Conservation (phyloP, 176 grass and related monocot genomes). For the maize (Zea mays) region DNA sequence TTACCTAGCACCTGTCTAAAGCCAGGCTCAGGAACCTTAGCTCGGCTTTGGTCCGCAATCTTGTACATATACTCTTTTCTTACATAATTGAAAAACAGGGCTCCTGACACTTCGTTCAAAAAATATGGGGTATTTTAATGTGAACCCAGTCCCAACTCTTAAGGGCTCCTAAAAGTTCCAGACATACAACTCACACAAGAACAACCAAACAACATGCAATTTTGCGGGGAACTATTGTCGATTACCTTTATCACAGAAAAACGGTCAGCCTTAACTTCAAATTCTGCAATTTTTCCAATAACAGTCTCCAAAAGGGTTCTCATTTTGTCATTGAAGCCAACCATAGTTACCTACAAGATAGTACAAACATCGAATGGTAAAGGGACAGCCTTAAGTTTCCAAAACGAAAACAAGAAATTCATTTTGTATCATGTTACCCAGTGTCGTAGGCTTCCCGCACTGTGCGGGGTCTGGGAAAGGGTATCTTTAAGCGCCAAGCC, state of each 20-base stretch:
- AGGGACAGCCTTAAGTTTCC: constrained; percentile 7
- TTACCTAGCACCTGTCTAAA: too few relatives aligned
- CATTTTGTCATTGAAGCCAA: constrained; percentile 99
- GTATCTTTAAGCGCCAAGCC: too few relatives aligned
- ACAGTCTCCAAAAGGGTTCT: constrained; percentile 83
- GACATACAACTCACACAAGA: constrained; percentile 23
- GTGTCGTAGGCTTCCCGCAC: too few relatives aligned
- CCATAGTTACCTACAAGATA: constrained; percentile 66
- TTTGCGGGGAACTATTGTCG: constrained; percentile 27
- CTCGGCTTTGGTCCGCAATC: too few relatives aligned
- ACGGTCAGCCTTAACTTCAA: constrained; percentile 83
- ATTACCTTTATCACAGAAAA: constrained; percentile 96
- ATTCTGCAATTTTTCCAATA: constrained; percentile 73
- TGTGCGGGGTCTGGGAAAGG: too few relatives aligned
- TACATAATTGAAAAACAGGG: too few relatives aligned
- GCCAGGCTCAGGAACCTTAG: too few relatives aligned
- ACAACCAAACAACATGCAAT: constrained; percentile 32
- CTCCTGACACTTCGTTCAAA: too few relatives aligned
- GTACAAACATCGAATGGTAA: constrained; percentile 18
- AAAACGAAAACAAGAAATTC: background rate
- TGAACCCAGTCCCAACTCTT: background rate
- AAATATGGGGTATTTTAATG: background rate
- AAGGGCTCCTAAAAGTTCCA: background rate
- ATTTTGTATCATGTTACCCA: constrained; percentile 11
- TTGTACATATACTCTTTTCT: too few relatives aligned